Conservation (phyloP, 345 rosid genomes). For the Kandelia obovata region DNA sequence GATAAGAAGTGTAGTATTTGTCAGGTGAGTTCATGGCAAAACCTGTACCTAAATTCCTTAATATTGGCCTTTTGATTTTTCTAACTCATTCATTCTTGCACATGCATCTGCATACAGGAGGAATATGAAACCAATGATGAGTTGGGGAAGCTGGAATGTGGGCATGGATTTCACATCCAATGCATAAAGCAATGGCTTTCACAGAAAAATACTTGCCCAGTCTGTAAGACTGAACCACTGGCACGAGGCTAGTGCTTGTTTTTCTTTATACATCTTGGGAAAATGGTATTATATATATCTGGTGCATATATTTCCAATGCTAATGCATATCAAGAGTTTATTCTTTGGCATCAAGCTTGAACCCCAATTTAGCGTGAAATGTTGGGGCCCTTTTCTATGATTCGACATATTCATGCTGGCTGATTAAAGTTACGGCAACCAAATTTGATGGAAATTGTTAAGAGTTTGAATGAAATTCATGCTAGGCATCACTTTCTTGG, state of each 20-base stretch:
- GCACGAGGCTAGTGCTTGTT: slow-evolving; percentile 33
- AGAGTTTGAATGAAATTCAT: neutral
- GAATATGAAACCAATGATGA: slow-evolving; percentile 66
- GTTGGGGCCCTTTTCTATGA: slow-evolving; percentile 6
- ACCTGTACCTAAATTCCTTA: neutral
- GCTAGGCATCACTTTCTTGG: too few species aligned
- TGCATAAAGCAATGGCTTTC: slow-evolving; percentile 87
- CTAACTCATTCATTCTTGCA: neutral
- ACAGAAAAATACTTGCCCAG: slow-evolving; percentile 77
- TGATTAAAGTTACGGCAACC: neutral
- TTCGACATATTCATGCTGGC: neutral
- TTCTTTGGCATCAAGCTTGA: slow-evolving; percentile 19
- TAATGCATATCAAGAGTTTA: slow-evolving; percentile 11
- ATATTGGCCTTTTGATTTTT: neutral
- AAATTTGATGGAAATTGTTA: slow-evolving; percentile 6
- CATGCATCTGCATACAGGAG: slow-evolving; percentile 43
- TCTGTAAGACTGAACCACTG: slow-evolving; percentile 65
- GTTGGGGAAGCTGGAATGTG: slow-evolving; percentile 68
- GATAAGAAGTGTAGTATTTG: slow-evolving; percentile 86
- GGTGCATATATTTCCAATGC: slow-evolving; percentile 38
- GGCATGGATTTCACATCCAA: slow-evolving; percentile 69
- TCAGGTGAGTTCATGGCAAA: slow-evolving; percentile 44
- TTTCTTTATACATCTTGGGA: neutral
- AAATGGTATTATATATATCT: neutral
- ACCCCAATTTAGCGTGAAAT: neutral